phyloP scores from a whole-genome alignment of 2,329 filamentous ascomycete genomes.

The Sclerotinia spermophila region DNA sequence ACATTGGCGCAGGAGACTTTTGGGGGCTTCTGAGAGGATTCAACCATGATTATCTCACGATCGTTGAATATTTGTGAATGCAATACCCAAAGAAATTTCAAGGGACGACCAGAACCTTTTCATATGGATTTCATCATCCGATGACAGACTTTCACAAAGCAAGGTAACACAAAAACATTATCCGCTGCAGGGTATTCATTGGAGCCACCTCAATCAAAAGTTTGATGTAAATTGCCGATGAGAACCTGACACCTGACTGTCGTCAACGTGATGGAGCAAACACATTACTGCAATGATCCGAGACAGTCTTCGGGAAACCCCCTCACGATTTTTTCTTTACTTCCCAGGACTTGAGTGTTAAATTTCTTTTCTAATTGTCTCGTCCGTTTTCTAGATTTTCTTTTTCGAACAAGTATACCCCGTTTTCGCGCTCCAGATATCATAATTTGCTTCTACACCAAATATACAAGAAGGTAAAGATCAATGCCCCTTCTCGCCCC shows the following conservation, averaged over 20 bases:
- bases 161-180: background rate
- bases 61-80: background rate
- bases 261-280: background rate
- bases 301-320: background rate
- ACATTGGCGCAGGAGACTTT: slow-evolving; percentile 3
- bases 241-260: background rate
- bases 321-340: background rate
- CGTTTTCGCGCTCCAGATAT: background rate
- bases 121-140: background rate
- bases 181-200: slow-evolving; percentile 1
- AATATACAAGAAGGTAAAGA: background rate
- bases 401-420: background rate
- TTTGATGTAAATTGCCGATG: background rate
- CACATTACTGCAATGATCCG: background rate
- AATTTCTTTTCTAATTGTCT: no score
- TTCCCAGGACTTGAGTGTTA: background rate
- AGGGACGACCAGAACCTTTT: no score
- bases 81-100: background rate
- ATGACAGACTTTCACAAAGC: background rate
- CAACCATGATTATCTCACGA: background rate
- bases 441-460: background rate
- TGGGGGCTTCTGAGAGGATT: background rate
- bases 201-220: background rate
- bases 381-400: background rate
- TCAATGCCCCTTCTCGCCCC: background rate